These are phyloP conservation scores for Colletotrichum sp. DNA, from an alignment of 2,329 filamentous ascomycete genomes.

Conservation along the genomic window DNA sequence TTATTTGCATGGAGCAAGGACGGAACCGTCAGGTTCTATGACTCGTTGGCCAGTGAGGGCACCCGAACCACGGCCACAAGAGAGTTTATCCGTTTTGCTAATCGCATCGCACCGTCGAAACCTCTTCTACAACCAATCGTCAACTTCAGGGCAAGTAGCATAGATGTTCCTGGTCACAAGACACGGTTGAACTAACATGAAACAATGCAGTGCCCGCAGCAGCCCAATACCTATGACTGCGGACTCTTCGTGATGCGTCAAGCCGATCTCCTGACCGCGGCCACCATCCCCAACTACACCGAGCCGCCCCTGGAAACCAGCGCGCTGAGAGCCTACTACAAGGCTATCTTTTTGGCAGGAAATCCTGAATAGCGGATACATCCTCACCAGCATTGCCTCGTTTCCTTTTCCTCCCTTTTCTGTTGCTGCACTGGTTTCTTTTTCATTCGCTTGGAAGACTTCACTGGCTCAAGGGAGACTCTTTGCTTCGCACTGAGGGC, in stretches of 20 bases:
- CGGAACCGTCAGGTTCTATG: neutral
- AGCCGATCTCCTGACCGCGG: neutral
- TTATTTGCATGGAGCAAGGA: neutral
- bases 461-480: neutral
- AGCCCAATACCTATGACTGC: neutral
- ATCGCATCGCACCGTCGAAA: neutral
- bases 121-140: neutral
- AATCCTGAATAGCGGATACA: neutral
- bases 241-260: neutral
- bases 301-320: neutral
- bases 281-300: neutral
- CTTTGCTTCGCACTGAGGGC: neutral
- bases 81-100: neutral
- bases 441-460: neutral
- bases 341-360: neutral
- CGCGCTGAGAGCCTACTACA: neutral
- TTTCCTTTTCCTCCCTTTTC: neutral
- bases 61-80: neutral
- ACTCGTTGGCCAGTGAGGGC: neutral
- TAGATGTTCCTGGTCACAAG: neutral
- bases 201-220: neutral
- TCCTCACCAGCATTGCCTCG: neutral
- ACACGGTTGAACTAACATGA: neutral
- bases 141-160: neutral
- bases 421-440: neutral